Percentiles rank a stretch among this genome's conserved stretches.
phyloP scores from a whole-genome alignment of 306 rosid genomes.

The Quercus bicolor region DNA sequence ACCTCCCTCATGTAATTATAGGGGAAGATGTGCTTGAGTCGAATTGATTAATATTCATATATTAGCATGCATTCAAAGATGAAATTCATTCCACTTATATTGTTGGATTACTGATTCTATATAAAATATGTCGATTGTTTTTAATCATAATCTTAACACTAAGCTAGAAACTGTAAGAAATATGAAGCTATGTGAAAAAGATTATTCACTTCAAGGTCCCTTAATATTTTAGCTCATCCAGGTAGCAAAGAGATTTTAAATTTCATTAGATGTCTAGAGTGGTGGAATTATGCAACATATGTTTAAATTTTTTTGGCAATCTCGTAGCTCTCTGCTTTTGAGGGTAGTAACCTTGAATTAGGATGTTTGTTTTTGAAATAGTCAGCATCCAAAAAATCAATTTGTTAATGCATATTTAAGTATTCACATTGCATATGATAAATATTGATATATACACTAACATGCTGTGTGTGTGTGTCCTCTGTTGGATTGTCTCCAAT shows the following conservation, averaged over 20 bases:
- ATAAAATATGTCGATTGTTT: not conserved
- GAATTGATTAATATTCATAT: not conserved
- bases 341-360: not conserved
- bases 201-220: not conserved
- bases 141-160: not conserved
- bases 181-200: not conserved
- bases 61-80: not conserved
- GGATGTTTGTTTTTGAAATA: not conserved
- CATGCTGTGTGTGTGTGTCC: not conserved
- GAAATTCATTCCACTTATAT: not conserved
- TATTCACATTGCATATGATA: not conserved
- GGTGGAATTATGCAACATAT: not conserved
- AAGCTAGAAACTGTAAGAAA: not conserved
- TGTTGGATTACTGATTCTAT: not conserved
- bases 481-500: not conserved
- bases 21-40: no score
- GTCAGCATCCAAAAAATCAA: not conserved
- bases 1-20: no score
- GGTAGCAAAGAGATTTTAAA: not conserved
- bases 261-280: not conserved
- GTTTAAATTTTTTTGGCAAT: not conserved
- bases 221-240: not conserved
- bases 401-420: not conserved
- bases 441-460: not conserved
- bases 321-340: not conserved